A percentile compares a stretch with the other conserved stretches of the same genome.
These are phyloP conservation scores for Tripidium arundinaceum DNA, from an alignment of 202 grass and related monocot species.

Conservation along the genomic window DNA sequence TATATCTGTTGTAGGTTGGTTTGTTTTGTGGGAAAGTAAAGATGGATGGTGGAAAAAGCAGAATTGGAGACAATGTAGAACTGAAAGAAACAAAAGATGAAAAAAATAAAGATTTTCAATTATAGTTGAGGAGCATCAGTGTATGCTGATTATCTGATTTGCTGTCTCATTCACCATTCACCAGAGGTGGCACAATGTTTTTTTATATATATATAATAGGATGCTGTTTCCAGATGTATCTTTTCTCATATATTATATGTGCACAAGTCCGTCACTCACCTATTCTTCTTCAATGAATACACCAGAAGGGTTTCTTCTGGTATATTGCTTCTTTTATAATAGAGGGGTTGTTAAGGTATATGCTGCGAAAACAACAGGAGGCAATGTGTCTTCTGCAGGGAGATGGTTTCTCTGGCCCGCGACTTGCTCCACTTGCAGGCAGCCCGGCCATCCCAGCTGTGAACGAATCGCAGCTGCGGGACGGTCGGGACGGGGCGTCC, in stretches of 20 bases:
- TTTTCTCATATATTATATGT: not conserved
- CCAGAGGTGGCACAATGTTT: not conserved
- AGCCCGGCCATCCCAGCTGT: not conserved
- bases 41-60: not conserved
- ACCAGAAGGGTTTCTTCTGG: too few relatives aligned
- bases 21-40: constrained; percentile 32
- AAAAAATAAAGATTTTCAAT: not conserved
- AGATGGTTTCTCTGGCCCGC: not conserved
- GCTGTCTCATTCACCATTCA: not conserved
- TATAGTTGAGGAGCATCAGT: not conserved
- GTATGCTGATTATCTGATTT: not conserved
- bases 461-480: not conserved
- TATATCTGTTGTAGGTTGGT: constrained; percentile 32
- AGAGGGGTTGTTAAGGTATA: not conserved
- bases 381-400: not conserved
- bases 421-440: not conserved
- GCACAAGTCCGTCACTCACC: not conserved
- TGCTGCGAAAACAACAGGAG: not conserved
- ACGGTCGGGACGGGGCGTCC: not conserved
- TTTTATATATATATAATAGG: too few relatives aligned
- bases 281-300: not conserved
- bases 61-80: constrained; percentile 49
- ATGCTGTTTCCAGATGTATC: too few relatives aligned
- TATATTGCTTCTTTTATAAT: not conserved
- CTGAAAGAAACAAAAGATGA: not conserved